A percentile compares a stretch with the other conserved stretches of the same genome.
Conservation (phyloP, 2,329 filamentous ascomycete genomes). For the Microcyclospora tardicrescens region DNA sequence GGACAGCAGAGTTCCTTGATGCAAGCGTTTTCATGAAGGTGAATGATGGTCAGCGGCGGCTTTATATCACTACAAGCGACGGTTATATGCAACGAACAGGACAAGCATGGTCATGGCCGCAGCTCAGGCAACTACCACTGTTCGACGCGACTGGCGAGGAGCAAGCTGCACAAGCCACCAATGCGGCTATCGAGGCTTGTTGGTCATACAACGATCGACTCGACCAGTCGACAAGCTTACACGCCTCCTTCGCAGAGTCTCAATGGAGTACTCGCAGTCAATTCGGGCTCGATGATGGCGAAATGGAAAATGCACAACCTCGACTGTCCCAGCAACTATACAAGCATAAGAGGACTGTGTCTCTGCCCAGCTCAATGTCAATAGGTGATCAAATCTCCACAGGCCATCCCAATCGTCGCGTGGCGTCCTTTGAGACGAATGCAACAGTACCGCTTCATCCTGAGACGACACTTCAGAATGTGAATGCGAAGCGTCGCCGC, state of each 20-base stretch:
- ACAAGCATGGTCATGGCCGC: constrained; percentile 59
- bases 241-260: constrained; percentile 33
- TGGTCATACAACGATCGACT: constrained; percentile 56
- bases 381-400: constrained; percentile 6
- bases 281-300: constrained; percentile 5
- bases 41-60: constrained; percentile 44
- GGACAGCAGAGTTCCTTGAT: constrained; percentile 58
- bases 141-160: constrained; percentile 38
- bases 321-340: not conserved
- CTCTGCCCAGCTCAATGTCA: constrained; percentile 14
- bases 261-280: constrained; percentile 26
- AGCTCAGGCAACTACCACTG: constrained; percentile 47
- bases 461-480: not conserved
- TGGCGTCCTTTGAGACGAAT: constrained; percentile 18
- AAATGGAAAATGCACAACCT: not conserved
- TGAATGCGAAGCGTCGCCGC: constrained; percentile 35
- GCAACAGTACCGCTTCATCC: constrained; percentile 17
- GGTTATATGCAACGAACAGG: constrained; percentile 56
- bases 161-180: constrained; percentile 43
- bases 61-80: constrained; percentile 64
- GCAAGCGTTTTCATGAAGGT: constrained; percentile 63
- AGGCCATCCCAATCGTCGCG: constrained; percentile 17
- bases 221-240: constrained; percentile 42
- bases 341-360: constrained; percentile 12
- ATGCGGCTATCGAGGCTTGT: constrained; percentile 28